Conservation (phyloP, 169 alveolate species). For the Plasmodium gaboni region DNA sequence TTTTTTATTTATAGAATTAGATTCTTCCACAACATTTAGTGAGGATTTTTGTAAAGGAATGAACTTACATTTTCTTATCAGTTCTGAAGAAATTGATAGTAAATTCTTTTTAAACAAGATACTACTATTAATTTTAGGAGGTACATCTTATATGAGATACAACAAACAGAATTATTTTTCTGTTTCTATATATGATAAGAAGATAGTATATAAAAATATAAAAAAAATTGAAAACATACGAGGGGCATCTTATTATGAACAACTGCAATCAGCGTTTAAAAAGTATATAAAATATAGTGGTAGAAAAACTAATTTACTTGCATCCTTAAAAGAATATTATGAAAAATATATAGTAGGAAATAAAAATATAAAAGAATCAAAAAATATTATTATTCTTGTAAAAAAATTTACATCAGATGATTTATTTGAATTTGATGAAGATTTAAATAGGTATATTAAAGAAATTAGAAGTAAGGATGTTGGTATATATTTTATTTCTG, state of each 20-base stretch:
- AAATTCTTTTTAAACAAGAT: not conserved
- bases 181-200: conserved; percentile 26
- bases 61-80: conserved; percentile 48
- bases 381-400: conserved; percentile 36
- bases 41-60: conserved; percentile 26
- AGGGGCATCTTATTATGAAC: not conserved
- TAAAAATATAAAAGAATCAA: not conserved
- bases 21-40: not conserved
- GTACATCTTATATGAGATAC: not conserved
- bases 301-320: conserved; percentile 10
- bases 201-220: conserved; percentile 25
- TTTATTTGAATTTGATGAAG: conserved; percentile 33
- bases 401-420: conserved; percentile 8
- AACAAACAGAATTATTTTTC: conserved; percentile 1
- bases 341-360: conserved; percentile 32
- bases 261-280: not conserved
- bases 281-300: not conserved
- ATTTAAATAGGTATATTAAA: conserved; percentile 37
- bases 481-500: conserved; percentile 31
- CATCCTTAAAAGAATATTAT: conserved; percentile 36
- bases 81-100: conserved; percentile 23
- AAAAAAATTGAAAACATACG: not conserved
- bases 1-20: conserved; percentile 12
- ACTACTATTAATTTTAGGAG: not conserved
- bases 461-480: conserved; percentile 38